These are phyloP conservation scores for Sarcocystis neurona DNA, from an alignment of 169 alveolate species.

Conservation along the genomic window DNA sequence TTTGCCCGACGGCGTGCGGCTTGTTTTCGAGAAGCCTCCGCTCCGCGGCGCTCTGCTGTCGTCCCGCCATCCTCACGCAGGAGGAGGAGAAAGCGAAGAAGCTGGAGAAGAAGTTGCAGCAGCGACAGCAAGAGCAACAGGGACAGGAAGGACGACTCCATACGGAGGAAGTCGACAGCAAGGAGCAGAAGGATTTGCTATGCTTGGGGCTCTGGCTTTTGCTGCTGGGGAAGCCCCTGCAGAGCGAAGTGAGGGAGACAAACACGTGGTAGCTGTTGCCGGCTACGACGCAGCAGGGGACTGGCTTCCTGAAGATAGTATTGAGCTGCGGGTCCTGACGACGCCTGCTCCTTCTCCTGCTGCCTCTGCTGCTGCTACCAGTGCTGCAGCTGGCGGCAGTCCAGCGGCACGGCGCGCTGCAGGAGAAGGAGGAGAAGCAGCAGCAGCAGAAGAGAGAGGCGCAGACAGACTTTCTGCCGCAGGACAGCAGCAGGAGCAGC, in stretches of 20 bases:
- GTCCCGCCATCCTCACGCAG: neutral
- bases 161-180: neutral
- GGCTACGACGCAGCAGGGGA: conserved; percentile 11
- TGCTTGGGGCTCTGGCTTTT: neutral
- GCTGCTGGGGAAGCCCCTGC: conserved; percentile 1
- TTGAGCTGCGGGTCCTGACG: conserved; percentile 4
- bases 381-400: no score
- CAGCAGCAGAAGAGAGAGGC: neutral
- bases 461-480: neutral
- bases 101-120: neutral
- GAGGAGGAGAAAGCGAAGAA: neutral
- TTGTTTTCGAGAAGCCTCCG: conserved; percentile 26
- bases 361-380: no score
- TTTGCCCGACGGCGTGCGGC: conserved; percentile 47
- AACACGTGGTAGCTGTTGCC: neutral
- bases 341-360: no score
- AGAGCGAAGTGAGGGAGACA: neutral
- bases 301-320: conserved; percentile 16
- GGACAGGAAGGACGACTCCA: no score
- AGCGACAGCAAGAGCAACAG: conserved; percentile 40
- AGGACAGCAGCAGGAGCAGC: neutral
- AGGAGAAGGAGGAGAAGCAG: neutral
- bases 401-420: neutral
- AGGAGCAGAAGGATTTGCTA: neutral
- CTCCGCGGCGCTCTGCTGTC: neutral